Evolutionary conservation across 768 basidiomycete genomes (phyloP).

Genomic region (Sporobolomyces pararoseus): DNA sequence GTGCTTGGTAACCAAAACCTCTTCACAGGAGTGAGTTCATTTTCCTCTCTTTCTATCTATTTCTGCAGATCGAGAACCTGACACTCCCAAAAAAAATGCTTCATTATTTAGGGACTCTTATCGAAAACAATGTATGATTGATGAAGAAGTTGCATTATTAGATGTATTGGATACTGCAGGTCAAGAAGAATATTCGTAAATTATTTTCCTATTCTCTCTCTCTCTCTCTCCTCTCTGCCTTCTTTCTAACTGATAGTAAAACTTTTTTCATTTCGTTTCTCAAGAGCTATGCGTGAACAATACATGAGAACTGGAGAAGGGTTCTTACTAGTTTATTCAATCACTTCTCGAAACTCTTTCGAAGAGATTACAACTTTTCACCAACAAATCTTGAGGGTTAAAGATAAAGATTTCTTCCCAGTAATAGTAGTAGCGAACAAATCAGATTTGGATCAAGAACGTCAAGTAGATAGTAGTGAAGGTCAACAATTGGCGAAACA

Average conservation of each 20-base stretch:
- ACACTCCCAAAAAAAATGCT: not conserved
- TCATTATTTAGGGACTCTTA: slow-evolving; percentile 69
- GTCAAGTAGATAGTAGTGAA: slow-evolving; percentile 68
- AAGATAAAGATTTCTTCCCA: slow-evolving; percentile 54
- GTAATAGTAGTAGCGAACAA: slow-evolving; percentile 56
- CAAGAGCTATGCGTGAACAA: slow-evolving; percentile 98
- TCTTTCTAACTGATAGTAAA: not conserved
- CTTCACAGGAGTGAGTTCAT: not conserved
- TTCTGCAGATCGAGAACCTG: too few relatives aligned
- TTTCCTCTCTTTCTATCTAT: not conserved
- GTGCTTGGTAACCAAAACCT: too few relatives aligned
- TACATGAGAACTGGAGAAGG: slow-evolving; percentile 82
- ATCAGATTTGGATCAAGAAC: slow-evolving; percentile 51
- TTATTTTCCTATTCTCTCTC: too few relatives aligned
- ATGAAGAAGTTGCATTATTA: slow-evolving; percentile 54
- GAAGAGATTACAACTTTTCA: slow-evolving; percentile 53
- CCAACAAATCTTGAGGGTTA: slow-evolving; percentile 53
- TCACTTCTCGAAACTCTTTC: slow-evolving; percentile 54
- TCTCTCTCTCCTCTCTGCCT: too few relatives aligned
- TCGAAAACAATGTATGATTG: slow-evolving; percentile 60
- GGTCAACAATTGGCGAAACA: slow-evolving; percentile 87
- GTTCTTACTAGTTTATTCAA: slow-evolving; percentile 56
- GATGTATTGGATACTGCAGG: slow-evolving; percentile 57
- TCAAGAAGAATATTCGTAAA: slow-evolving; percentile 89
- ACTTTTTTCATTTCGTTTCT: slow-evolving; percentile 18